Evolutionary conservation across 2,329 filamentous ascomycete species (phyloP).

Genomic region (Colletotrichum echinochloae): DNA sequence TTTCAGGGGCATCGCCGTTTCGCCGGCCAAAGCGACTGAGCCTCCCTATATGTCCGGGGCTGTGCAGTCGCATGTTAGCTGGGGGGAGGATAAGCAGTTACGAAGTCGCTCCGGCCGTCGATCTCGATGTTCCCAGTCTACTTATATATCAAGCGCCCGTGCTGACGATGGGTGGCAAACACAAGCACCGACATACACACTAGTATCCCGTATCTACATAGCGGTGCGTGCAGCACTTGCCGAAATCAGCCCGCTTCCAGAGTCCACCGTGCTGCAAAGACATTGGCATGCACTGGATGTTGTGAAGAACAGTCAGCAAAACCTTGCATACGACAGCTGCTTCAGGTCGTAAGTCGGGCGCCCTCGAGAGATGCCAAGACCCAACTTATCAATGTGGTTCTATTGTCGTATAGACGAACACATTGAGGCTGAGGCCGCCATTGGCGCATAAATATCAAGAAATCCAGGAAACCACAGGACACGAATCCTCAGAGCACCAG

Average conservation of each 20-base stretch:
- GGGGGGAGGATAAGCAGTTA: no score
- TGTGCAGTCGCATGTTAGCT: neutral
- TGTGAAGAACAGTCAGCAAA: neutral
- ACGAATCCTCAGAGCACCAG: neutral
- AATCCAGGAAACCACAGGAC: no score
- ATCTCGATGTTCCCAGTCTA: neutral
- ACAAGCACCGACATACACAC: neutral
- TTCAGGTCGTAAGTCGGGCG: neutral
- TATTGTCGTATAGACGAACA: neutral
- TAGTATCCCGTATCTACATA: neutral
- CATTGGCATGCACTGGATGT: neutral
- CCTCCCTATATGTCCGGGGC: neutral
- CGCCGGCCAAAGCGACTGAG: neutral
- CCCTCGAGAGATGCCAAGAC: neutral
- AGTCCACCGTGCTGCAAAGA: neutral
- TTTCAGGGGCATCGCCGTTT: neutral
- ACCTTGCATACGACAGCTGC: neutral
- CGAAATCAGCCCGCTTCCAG: neutral
- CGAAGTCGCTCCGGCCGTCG: neutral
- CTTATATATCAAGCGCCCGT: neutral
- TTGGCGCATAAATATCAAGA: neutral
- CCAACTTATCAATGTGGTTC: neutral
- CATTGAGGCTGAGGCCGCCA: neutral
- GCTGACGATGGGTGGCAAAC: neutral
- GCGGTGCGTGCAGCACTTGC: neutral